Percentiles rank a stretch among this genome's conserved stretches.
Conservation (phyloP, 225 moss, liverwort and hornwort species). For the Climacium dendroides region DNA sequence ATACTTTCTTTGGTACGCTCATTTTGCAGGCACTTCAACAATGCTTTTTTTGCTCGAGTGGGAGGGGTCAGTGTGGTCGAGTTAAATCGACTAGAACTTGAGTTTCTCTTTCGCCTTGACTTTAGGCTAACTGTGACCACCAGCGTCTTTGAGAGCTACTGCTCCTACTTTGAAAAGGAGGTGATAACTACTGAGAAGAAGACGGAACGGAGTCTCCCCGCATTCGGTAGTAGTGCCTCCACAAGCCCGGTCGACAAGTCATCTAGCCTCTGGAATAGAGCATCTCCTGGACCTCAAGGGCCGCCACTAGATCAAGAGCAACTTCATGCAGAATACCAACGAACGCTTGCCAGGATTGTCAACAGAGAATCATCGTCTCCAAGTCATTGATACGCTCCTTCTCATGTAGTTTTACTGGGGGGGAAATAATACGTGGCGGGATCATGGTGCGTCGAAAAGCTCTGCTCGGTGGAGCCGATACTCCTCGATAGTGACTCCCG, state of each 20-base stretch:
- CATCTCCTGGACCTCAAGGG: conserved; percentile 3
- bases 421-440: background rate
- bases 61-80: conserved; percentile 80
- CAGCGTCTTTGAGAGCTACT: conserved; percentile 79
- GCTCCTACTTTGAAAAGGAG: conserved; percentile 81
- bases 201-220: conserved; percentile 48
- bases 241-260: conserved; percentile 11
- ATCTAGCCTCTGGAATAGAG: conserved; percentile 5
- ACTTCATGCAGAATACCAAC: conserved; percentile 22
- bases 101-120: conserved; percentile 75
- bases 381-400: background rate
- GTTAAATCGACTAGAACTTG: conserved; percentile 79
- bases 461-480: background rate
- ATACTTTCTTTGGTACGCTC: background rate
- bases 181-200: conserved; percentile 50
- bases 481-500: background rate
- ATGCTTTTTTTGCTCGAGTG: conserved; percentile 85
- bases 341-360: conserved; percentile 20
- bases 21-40: conserved; percentile 83
- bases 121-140: conserved; percentile 69
- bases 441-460: background rate
- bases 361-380: background rate
- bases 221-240: conserved; percentile 23
- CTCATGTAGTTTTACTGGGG: background rate
- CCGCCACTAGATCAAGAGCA: background rate